These are phyloP conservation scores for Lasiosphaeria ovina DNA, from an alignment of 495 filamentous ascomycete species.

Conservation along the genomic window DNA sequence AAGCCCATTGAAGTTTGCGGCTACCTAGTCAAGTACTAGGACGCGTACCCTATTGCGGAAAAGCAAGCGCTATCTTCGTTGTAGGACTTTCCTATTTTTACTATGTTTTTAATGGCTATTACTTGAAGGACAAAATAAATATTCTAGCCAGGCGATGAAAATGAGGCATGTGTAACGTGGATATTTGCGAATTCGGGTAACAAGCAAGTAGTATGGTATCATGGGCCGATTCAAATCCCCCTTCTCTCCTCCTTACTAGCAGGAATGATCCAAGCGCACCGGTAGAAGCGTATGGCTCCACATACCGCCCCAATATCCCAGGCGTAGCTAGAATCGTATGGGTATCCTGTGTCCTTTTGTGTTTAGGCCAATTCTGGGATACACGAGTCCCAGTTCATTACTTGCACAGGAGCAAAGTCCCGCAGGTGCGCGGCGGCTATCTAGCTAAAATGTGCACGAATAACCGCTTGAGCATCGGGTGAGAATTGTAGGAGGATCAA, in stretches of 20 bases:
- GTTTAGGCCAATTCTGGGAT: background rate
- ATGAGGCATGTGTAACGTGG: background rate
- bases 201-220: slow-evolving; percentile 14
- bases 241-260: background rate
- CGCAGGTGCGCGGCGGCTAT: background rate
- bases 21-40: too few relatives aligned
- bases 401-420: background rate
- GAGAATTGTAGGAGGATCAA: slow-evolving; percentile 64
- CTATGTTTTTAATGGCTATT: too few relatives aligned
- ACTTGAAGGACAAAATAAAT: background rate
- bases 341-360: background rate
- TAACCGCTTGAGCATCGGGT: slow-evolving; percentile 72
- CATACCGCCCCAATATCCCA: too few relatives aligned
- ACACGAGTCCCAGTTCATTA: background rate
- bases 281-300: background rate
- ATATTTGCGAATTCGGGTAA: background rate
- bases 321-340: background rate
- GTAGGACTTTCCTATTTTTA: too few relatives aligned
- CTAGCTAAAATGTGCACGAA: slow-evolving; percentile 68
- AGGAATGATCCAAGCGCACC: background rate
- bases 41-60: too few relatives aligned
- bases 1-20: too few relatives aligned
- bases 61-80: too few relatives aligned
- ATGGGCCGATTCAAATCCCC: slow-evolving; percentile 2
- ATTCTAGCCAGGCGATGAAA: background rate